These are phyloP conservation scores for Arthrobotrys sinensis DNA, from an alignment of 2,329 filamentous ascomycete species.

Conservation along the genomic window DNA sequence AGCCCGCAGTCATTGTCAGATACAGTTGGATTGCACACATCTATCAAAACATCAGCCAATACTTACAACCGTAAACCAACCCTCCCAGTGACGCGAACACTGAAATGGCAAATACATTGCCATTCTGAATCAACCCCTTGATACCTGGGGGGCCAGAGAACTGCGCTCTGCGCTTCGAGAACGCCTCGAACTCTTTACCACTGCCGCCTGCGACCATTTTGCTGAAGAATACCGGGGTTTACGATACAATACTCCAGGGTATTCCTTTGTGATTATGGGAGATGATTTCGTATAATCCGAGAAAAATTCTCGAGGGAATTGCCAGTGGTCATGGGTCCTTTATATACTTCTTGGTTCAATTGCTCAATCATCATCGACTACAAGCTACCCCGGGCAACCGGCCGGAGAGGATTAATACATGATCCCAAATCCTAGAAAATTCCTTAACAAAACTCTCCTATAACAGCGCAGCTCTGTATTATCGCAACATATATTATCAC, in stretches of 20 bases:
- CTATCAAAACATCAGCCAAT: slow-evolving; percentile 80
- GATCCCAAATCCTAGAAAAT: neutral
- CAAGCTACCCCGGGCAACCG: slow-evolving; percentile 6
- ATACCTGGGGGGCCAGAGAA: slow-evolving; percentile 67
- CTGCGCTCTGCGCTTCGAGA: slow-evolving; percentile 57
- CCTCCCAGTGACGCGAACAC: slow-evolving; percentile 68
- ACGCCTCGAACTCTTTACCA: slow-evolving; percentile 55
- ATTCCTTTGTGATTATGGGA: neutral
- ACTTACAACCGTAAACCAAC: slow-evolving; percentile 78
- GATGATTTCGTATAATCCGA: neutral
- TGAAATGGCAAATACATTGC: slow-evolving; percentile 73
- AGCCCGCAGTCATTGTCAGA: neutral
- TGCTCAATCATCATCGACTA: neutral
- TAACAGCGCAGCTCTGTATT: neutral
- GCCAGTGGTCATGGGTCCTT: slow-evolving; percentile 8
- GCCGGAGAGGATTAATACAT: slow-evolving; percentile 2
- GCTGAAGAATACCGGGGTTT: neutral
- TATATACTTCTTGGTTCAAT: slow-evolving; percentile 3
- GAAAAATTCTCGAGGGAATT: neutral
- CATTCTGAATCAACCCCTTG: slow-evolving; percentile 71
- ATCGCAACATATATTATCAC: neutral
- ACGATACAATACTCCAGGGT: neutral
- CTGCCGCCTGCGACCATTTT: slow-evolving; percentile 50
- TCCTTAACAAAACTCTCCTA: neutral
- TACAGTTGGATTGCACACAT: slow-evolving; percentile 69